Conservation (phyloP, 2,329 filamentous ascomycete genomes). For the Xylaria sp. region DNA sequence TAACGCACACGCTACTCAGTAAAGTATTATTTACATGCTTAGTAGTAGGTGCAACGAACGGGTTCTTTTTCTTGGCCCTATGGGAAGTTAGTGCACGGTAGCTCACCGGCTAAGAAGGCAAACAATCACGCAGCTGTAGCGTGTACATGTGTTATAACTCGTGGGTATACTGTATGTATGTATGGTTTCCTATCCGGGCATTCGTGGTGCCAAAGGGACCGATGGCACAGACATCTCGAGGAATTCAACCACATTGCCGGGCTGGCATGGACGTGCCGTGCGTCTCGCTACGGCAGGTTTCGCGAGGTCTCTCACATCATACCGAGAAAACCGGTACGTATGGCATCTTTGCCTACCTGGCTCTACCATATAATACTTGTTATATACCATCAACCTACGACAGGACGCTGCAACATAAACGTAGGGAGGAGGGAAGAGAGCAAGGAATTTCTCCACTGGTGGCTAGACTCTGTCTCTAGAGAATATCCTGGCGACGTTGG, state of each 20-base stretch:
- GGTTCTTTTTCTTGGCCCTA: conserved; percentile 18
- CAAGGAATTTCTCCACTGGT: conserved; percentile 7
- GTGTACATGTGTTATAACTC: too few species aligned
- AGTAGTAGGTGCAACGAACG: conserved; percentile 6
- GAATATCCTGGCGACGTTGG: conserved; percentile 9
- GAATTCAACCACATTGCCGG: conserved; percentile 28
- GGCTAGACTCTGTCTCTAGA: conserved; percentile 13
- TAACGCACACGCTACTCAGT: not conserved
- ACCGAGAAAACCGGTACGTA: not conserved
- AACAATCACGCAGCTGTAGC: not conserved
- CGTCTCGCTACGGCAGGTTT: conserved; percentile 4
- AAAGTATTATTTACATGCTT: too few species aligned
- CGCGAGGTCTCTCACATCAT: conserved; percentile 5
- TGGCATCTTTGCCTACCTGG: not conserved
- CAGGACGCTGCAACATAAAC: not conserved
- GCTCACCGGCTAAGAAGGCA: not conserved
- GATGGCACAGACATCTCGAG: conserved; percentile 18
- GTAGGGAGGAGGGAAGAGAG: not conserved
- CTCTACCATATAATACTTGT: conserved; percentile 12
- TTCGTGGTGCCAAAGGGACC: conserved; percentile 11
- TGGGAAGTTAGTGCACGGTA: not conserved
- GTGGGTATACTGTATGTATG: not conserved
- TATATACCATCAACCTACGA: not conserved
- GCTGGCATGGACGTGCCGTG: not conserved
- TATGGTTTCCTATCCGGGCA: not conserved